Evolutionary conservation across 2,329 filamentous ascomycete species (phyloP), one percentile per base, ranked within the genome.

Genomic region (Arthrocladium fulminans): DNA sequence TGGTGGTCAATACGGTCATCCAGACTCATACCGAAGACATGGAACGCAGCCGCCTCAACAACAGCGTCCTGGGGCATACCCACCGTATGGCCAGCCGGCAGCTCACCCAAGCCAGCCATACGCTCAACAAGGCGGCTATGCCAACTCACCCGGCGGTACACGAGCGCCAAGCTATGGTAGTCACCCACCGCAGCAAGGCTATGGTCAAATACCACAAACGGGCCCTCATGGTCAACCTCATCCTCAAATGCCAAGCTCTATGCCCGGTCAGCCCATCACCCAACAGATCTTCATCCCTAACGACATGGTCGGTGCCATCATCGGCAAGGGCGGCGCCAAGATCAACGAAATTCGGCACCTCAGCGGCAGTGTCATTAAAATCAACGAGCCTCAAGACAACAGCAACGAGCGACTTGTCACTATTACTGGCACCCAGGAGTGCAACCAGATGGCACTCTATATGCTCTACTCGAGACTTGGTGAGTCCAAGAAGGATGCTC

Each of bases 261-360:
- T 89, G 60, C 83, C 85, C 34, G 87, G 86, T 45, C 83, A 87
- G 55, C 88, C 89, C 44, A 75, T 97, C 62, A 98, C 92, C 2
- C 92, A 98, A 69, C 92, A 98, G 69, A 98, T 98, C 58, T 98
- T 86, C 71, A 98, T 98, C 60, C 92, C 92, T 50, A 98, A 98
- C 65, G 92, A 98, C 63, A 97, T 98, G 92, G 92, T 98, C 47
- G 92, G 92, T 54, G 92, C 92, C 48, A 98, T 98, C 61, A 98
- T 98, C 60, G 92, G 92, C 62, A 98, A 98, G 72, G 92, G 92
- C 53, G 92, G 92, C 56, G 86, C 88, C 48, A 98, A 98, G 79
- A 98, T 98, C 76, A 98, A 98, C 65, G 92, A 98, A 70, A 98
- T 98, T 57, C 83, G 92, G 59, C 88, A 96, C 67, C 81, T 98